Evolutionary conservation across 257 asterid genomes (phyloP).

Genomic region (Ligustrum vulgare): DNA sequence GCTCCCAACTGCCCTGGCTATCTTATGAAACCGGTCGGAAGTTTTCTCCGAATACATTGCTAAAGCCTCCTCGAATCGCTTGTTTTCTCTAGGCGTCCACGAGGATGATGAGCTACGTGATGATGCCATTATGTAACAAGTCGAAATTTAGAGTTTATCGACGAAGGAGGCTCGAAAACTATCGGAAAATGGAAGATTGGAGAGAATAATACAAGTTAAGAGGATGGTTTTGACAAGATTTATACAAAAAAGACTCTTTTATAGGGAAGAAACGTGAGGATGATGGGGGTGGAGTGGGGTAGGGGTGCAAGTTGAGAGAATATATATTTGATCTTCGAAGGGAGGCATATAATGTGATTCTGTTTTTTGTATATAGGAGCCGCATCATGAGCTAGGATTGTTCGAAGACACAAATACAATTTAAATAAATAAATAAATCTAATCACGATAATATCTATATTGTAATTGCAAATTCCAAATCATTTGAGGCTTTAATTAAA

Average conservation of each 20-base stretch:
- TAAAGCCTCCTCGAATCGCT: conserved; percentile 1
- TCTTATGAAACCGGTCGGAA: neutral
- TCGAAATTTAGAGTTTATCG: neutral
- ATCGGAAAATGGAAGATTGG: neutral
- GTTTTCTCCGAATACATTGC: neutral
- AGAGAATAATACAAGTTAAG: neutral
- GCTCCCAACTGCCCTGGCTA: neutral
- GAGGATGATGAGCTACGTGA: neutral
- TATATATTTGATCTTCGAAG: neutral
- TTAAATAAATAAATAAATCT: neutral
- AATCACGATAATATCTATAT: neutral
- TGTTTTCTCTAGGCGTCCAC: neutral
- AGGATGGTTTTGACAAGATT: neutral
- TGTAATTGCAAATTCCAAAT: neutral
- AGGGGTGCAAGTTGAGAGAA: neutral
- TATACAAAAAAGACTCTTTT: neutral
- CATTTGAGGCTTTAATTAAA: too few relatives aligned
- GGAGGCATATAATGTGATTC: conserved; percentile 4
- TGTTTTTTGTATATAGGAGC: neutral
- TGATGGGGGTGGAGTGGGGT: neutral
- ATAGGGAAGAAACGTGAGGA: neutral
- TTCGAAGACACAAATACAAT: neutral
- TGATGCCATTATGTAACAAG: neutral
- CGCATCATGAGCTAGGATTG: neutral
- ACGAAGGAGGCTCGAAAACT: neutral